Conservation (phyloP, 2,329 filamentous ascomycete genomes). For the Dactylellina drechsleri region DNA sequence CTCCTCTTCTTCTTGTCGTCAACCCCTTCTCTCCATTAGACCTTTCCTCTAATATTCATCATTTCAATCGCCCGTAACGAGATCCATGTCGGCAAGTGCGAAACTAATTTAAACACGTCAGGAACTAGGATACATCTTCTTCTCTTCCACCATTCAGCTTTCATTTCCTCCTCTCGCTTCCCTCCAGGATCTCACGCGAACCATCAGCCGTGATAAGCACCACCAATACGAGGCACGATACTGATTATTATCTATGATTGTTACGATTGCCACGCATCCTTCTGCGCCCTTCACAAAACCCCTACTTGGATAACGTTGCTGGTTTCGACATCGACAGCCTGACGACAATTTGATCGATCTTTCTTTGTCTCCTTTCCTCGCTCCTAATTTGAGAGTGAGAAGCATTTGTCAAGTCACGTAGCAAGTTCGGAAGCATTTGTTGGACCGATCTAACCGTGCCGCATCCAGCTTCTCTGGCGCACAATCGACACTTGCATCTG, state of each 20-base stretch:
- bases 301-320: background rate
- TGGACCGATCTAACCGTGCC: too few species aligned
- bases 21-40: background rate
- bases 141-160: background rate
- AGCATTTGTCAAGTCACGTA: background rate
- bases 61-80: background rate
- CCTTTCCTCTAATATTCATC: conserved; percentile 1
- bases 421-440: too few species aligned
- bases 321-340: background rate
- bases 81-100: conserved; percentile 12
- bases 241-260: too few species aligned
- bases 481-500: too few species aligned
- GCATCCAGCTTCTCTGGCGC: too few species aligned
- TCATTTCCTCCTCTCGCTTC: too few species aligned
- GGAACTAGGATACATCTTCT: conserved; percentile 15
- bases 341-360: background rate
- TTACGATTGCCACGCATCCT: background rate
- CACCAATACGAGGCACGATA: background rate
- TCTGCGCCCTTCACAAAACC: background rate
- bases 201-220: conserved; percentile 3
- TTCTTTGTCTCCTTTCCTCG: background rate
- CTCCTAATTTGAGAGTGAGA: background rate
- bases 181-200: background rate
- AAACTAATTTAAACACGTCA: conserved; percentile 22
- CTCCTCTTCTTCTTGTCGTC: background rate